Conservation (phyloP, 495 filamentous ascomycete species). For the Daldinia decipiens region DNA sequence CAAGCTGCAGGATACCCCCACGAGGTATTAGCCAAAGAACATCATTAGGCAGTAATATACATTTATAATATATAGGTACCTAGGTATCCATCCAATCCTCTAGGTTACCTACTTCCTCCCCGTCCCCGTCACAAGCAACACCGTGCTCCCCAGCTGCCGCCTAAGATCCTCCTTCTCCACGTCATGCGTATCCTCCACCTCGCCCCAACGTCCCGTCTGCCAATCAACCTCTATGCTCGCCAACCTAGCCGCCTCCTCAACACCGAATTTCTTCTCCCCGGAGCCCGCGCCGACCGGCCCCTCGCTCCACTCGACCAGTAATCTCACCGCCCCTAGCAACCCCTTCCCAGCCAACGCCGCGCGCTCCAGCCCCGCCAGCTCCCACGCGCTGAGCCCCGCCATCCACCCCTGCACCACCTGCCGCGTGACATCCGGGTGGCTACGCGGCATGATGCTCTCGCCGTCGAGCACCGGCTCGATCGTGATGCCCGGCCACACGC, state of each 20-base stretch:
- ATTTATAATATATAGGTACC: no score
- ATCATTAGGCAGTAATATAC: neutral
- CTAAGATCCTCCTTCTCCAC: constrained; percentile 91
- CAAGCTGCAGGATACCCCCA: no score
- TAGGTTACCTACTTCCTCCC: constrained; percentile 26
- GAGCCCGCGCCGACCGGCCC: constrained; percentile 59
- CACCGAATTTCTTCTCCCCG: constrained; percentile 59
- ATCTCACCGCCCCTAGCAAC: constrained; percentile 75
- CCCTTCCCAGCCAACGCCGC: constrained; percentile 87
- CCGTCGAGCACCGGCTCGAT: constrained; percentile 79
- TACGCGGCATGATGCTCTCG: constrained; percentile 73
- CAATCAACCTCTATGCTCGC: constrained; percentile 86
- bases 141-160: constrained; percentile 86
- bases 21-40: no score
- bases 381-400: constrained; percentile 72
- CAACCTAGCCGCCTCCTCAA: constrained; percentile 78
- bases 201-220: constrained; percentile 92
- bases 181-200: constrained; percentile 98
- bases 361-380: constrained; percentile 87
- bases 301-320: constrained; percentile 90
- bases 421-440: constrained; percentile 75
- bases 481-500: constrained; percentile 86
- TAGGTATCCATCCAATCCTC: no score
- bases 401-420: constrained; percentile 85
- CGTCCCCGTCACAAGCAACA: constrained; percentile 76